Evolutionary conservation across 257 asterid species (phyloP).

Genomic region (Thymus mandschuricus): DNA sequence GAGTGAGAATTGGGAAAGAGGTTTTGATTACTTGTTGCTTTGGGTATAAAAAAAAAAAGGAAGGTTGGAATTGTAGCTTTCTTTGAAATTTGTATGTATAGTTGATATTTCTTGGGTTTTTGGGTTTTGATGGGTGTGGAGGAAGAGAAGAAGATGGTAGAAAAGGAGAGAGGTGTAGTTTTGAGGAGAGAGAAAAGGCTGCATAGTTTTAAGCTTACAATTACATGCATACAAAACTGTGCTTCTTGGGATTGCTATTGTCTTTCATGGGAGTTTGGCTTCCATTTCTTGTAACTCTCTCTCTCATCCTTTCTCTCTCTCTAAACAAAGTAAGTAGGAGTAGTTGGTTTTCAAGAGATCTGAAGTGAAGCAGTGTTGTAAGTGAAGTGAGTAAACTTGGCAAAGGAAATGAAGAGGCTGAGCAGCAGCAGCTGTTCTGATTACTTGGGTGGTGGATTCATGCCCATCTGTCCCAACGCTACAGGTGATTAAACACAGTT

Average conservation of each 20-base stretch:
- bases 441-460: constrained; percentile 74
- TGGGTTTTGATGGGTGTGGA: constrained; percentile 57
- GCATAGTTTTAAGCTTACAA: constrained; percentile 29
- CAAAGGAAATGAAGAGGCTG: constrained; percentile 75
- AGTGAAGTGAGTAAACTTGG: constrained; percentile 20
- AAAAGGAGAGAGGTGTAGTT: constrained; percentile 52
- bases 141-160: constrained; percentile 40
- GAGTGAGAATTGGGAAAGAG: neutral
- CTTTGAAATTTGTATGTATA: neutral
- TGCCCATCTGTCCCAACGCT: constrained; percentile 86
- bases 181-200: constrained; percentile 50
- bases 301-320: neutral
- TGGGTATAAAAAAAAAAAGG: neutral
- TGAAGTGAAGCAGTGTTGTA: neutral
- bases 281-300: constrained; percentile 33
- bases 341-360: constrained; percentile 33
- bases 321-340: neutral
- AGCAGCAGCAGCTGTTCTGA: constrained; percentile 51
- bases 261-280: constrained; percentile 43
- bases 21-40: constrained; percentile 32
- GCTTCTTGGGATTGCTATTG: constrained; percentile 59
- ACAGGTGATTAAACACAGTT: constrained; percentile 55
- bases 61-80: neutral
- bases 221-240: constrained; percentile 64
- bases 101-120: constrained; percentile 32